Evolutionary conservation across 768 basidiomycete genomes (phyloP), one percentile per base, ranked within the genome.

Genomic region (Coprinopsis sp.): DNA sequence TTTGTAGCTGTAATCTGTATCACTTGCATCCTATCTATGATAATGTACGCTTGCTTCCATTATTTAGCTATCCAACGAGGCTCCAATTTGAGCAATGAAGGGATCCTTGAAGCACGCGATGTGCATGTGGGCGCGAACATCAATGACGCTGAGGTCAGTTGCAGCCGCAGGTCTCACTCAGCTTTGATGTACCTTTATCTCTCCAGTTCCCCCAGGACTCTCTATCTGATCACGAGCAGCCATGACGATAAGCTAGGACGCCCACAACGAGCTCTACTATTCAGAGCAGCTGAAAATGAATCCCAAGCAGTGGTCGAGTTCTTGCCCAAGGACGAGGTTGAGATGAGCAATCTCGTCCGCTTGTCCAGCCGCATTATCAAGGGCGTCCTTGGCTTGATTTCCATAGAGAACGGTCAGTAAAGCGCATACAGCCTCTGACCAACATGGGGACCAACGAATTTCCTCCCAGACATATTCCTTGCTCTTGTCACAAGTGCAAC

Each of bases 251-350:
- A 64, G 46, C 63, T 71, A 34, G 86, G 81, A 14, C 69, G 73
- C 44, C 84, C 87, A 16, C 64, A 64, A 27, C 71, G 77, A 52
- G 86, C 75, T 12, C 78, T 92, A 28, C 75, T 85, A 38, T 90
- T 92, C 62, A 84, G 87, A 38, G 74, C 78, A 19, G 79, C 82
- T 18, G 68, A 74, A 47, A 57, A 63, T 13, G 61, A 63, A 44
- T 63, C 78, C 7, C 87, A 90, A 59, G 87, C 87, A 36, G 78
- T 94, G 33, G 91, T 95, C 19, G 92, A 95, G 64, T 91, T 94
- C 57, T 64, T 94, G 10, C 81, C 77, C 0, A 82, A 81, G 52
- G 71, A 79, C 42, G 76, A 89, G 56, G 76, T 94, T 30, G 81
- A 91, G 58, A 71, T 89, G 33, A 58, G 69, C 21, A 77, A 72